These are phyloP conservation scores for Drechslerella dactyloides DNA, from an alignment of 2,329 filamentous ascomycete genomes.

Conservation along the genomic window DNA sequence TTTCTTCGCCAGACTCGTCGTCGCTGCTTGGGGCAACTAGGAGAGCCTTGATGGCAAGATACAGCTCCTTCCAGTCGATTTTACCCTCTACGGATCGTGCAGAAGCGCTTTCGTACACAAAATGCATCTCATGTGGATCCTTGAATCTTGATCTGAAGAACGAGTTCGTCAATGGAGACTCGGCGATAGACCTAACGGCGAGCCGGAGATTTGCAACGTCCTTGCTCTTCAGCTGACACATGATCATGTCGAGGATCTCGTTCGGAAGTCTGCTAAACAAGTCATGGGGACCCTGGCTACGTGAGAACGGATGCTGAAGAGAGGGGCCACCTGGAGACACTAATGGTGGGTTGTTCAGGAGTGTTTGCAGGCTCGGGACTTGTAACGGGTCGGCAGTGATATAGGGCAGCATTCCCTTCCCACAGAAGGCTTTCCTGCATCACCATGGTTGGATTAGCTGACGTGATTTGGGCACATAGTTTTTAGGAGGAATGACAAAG, in stretches of 20 bases:
- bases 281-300: constrained; percentile 25
- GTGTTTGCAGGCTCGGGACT: constrained; percentile 31
- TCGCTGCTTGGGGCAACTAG: constrained; percentile 21
- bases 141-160: constrained; percentile 50
- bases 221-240: constrained; percentile 38
- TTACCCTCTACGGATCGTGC: constrained; percentile 41
- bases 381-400: constrained; percentile 37
- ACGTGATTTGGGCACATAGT: not conserved
- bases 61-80: constrained; percentile 40
- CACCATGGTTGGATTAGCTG: not conserved
- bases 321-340: constrained; percentile 27
- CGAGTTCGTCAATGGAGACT: constrained; percentile 45
- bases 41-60: constrained; percentile 42
- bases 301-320: constrained; percentile 31
- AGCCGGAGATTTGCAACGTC: constrained; percentile 40
- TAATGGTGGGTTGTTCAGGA: constrained; percentile 42
- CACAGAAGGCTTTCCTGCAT: constrained; percentile 36
- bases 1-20: constrained; percentile 38
- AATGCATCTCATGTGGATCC: constrained; percentile 48
- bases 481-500: not conserved
- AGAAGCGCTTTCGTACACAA: constrained; percentile 39
- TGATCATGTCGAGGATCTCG: constrained; percentile 47
- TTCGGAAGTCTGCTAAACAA: constrained; percentile 46
- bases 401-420: constrained; percentile 44
- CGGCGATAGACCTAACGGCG: constrained; percentile 47